Evolutionary conservation across 768 basidiomycete genomes (phyloP), one percentile per base, ranked within the genome.

Genomic region (Tricholoma matsutake): DNA sequence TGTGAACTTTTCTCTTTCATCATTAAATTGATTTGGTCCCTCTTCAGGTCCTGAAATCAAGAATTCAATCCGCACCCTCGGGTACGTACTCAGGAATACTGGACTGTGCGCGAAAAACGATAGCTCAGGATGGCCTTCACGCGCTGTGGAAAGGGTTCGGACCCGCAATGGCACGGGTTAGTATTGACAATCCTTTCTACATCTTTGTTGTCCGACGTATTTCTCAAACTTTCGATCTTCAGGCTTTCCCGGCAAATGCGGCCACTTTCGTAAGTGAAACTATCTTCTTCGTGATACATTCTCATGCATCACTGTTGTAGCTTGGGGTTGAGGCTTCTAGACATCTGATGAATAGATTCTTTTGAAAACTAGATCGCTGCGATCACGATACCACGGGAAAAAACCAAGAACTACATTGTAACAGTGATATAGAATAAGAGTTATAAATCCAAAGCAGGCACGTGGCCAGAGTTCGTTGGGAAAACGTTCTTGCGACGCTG

Each of bases 121-220:
- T 98, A 65, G 91, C 92, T 6, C 83, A 80, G 55, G 95, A 97
- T 73, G 97, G 97, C 45, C 80, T 92, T 16, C 75, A 75, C 29
- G 96, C 96, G 1, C 78, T 99, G 9, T 99, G 95, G 94, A 98
- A 91, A 75, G 97, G 97, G 9, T 93, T 99, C 71, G 96, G 93
- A 51, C 97, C 96, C 14, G 97, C 97, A 16, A 98, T 98, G 96
- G 87, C 88, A 61, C 78, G 93, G 69, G 92, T 92, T 72, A 58
- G 89, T 76, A n/a, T 52, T 35, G 37, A 52, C 22, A 49, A 11
- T 41, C 29, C 28, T 53, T 25, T 3, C n/a, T n/a, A n/a, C 22
- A 25, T 25, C 22, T 25, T 20, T 56, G 43, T 31, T 41, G 8
- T 57, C 35, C 14, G n/a, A 51, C 28, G 6, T 14, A 54, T 54